Evolutionary conservation across 352 stramenopile genomes (phyloP).

Genomic region (Phytopythium montanum): DNA sequence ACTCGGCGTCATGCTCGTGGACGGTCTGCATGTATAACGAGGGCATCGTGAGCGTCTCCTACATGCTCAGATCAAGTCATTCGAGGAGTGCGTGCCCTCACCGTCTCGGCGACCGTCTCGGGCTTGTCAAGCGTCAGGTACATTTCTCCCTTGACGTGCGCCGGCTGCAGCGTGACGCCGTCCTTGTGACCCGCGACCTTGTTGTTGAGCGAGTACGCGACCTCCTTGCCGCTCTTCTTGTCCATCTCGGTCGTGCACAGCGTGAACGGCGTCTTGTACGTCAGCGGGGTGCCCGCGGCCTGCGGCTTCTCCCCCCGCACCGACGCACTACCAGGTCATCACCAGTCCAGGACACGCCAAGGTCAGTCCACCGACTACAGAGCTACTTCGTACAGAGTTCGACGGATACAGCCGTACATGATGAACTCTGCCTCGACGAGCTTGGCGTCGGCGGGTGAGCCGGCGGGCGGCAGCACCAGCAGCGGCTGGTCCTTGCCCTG

Average conservation of each 20-base stretch:
- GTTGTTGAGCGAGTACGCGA: slow-evolving; percentile 69
- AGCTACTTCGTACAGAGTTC: no score
- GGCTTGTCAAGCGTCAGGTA: slow-evolving; percentile 62
- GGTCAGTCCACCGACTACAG: not conserved
- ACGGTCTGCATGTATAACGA: slow-evolving; percentile 22
- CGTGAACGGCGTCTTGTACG: slow-evolving; percentile 67
- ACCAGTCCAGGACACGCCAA: not conserved
- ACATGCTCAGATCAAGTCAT: not conserved
- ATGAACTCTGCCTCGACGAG: slow-evolving; percentile 67
- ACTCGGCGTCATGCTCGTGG: slow-evolving; percentile 31
- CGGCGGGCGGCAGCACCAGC: slow-evolving; percentile 54
- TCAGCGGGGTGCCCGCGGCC: slow-evolving; percentile 39
- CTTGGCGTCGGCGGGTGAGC: slow-evolving; percentile 33
- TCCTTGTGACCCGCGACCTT: slow-evolving; percentile 56
- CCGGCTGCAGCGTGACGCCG: slow-evolving; percentile 47
- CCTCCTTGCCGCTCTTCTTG: slow-evolving; percentile 20
- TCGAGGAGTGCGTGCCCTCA: slow-evolving; percentile 6
- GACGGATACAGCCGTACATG: slow-evolving; percentile 26
- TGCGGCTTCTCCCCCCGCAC: slow-evolving; percentile 50
- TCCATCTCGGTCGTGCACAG: slow-evolving; percentile 45
- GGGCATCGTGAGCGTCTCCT: not conserved
- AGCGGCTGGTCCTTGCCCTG: slow-evolving; percentile 31
- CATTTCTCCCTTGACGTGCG: slow-evolving; percentile 66
- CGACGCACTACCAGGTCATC: slow-evolving; percentile 22
- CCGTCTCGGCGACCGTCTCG: slow-evolving; percentile 36